A percentile compares a stretch with the other conserved stretches of the same genome.
Conservation (phyloP, 2,329 filamentous ascomycete genomes). For the Drechslera avenae region DNA sequence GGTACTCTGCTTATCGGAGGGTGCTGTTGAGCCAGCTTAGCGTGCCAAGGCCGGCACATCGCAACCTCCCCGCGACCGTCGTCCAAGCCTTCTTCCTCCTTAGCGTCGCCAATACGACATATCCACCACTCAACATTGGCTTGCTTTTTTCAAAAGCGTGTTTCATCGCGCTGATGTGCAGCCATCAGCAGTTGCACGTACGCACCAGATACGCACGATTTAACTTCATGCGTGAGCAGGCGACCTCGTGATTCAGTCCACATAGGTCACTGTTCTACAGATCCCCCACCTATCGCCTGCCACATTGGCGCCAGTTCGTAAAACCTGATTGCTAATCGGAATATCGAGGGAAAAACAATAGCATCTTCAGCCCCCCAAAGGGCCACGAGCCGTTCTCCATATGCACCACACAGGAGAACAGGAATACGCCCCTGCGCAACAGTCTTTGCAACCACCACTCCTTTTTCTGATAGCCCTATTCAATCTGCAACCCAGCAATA, state of each 20-base stretch:
- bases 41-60: conserved; percentile 2
- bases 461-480: conserved; percentile 2
- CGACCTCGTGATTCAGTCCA: not conserved
- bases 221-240: not conserved
- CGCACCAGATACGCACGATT: not conserved
- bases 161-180: conserved; percentile 4
- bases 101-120: not conserved
- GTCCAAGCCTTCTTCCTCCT: not conserved
- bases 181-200: not conserved
- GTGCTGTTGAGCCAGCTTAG: conserved; percentile 7
- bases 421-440: conserved; percentile 1
- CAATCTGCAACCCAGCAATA: not conserved
- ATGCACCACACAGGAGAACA: not conserved
- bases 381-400: not conserved
- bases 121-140: not conserved
- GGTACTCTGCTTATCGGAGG: not conserved
- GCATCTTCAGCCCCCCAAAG: not conserved
- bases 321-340: conserved; percentile 4
- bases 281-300: conserved; percentile 2
- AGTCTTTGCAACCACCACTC: not conserved
- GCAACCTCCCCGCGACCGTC: conserved; percentile 2
- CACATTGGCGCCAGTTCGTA: conserved; percentile 2
- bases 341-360: conserved; percentile 13
- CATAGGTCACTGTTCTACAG: not conserved
- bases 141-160: conserved; percentile 9